Conservation (phyloP, 1,284 basidiomycete genomes). For the Ustilago hordei region DNA sequence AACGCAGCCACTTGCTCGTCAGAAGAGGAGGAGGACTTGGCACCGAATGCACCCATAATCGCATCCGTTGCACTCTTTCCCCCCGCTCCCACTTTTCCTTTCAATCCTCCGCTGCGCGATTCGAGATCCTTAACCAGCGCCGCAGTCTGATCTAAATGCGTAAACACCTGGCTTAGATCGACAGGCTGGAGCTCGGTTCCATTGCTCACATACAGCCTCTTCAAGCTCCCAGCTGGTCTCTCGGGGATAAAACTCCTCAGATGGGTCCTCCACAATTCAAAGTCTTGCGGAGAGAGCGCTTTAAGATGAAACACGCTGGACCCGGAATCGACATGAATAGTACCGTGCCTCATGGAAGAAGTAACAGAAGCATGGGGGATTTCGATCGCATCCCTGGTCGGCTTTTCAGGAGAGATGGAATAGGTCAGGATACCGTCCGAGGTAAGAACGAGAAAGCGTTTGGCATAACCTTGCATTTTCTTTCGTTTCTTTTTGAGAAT, state of each 20-base stretch:
- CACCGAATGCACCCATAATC: conserved; percentile 40
- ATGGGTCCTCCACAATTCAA: conserved; percentile 62
- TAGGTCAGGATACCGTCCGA: conserved; percentile 65
- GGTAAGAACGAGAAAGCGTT: conserved; percentile 66
- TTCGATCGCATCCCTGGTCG: conserved; percentile 63
- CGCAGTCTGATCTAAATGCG: conserved; percentile 49
- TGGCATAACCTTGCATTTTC: conserved; percentile 69
- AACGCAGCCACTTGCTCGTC: conserved; percentile 45
- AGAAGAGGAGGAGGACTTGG: conserved; percentile 21
- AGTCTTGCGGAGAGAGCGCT: conserved; percentile 62
- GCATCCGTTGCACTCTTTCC: conserved; percentile 23
- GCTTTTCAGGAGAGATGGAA: conserved; percentile 60
- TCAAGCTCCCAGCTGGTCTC: conserved; percentile 30
- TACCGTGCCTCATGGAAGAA: conserved; percentile 63
- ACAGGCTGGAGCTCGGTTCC: conserved; percentile 56
- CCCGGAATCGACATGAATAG: conserved; percentile 68
- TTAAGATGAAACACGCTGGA: conserved; percentile 67
- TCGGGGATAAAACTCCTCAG: conserved; percentile 65
- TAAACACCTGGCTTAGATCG: conserved; percentile 55
- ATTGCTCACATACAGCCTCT: conserved; percentile 52
- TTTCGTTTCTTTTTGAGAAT: conserved; percentile 69
- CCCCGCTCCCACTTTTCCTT: conserved; percentile 15
- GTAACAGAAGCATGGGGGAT: conserved; percentile 68
- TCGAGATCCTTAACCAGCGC: conserved; percentile 51
- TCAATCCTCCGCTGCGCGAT: conserved; percentile 14